Base-by-base conservation (phyloP, 495 filamentous ascomycete species). In the Penicillium soppii region DNA sequence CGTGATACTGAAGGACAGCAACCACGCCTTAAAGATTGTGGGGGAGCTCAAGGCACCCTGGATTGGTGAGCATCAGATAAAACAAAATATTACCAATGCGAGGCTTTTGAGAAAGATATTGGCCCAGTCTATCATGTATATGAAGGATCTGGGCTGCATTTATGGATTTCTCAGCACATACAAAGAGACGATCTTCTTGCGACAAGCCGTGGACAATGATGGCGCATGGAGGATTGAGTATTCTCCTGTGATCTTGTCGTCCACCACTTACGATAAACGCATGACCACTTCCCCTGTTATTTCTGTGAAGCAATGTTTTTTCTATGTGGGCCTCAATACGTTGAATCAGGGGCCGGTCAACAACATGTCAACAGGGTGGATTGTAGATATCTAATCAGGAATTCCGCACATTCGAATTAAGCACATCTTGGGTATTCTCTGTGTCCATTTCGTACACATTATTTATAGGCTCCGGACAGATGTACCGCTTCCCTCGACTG, bases 11-110 rank as follows among this genome's bases (percentile, higher is more conserved):
- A 52, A 52, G 32, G 41, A 52, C 20, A 36, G 26, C 16, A 44
- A 52, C 17, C 39, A 43, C 41, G 15, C 5, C 16, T 13, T 52
- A 17, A 52, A 52, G 20, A 32, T 38, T 20, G 40, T 35, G n/a
- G 49, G 49, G 17, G 49, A 52, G 40, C 40, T 52, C 17, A 52
- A 52, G 30, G 26, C n/a, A 22, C 49, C 49, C 9, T 52, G 49
- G 41, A 21, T 44, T 37, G 13, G 17, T 5, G 49, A 44, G 17
- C 49, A 52, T 23, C 21, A 23, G 40, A 19, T 25, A 23, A n/a
- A 43, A 43, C 16, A 12, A n/a, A 22, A 15, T 22, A 21, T 21
- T 23, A 43, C 6, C 40, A 9, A 43, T 23, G 20, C n/a, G 7
- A 23, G 15, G 16, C 40, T 6, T 19, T n/a, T 43, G 15, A 43